Conservation (phyloP, 257 asterid genomes). For the Orobanche coerulescens region DNA sequence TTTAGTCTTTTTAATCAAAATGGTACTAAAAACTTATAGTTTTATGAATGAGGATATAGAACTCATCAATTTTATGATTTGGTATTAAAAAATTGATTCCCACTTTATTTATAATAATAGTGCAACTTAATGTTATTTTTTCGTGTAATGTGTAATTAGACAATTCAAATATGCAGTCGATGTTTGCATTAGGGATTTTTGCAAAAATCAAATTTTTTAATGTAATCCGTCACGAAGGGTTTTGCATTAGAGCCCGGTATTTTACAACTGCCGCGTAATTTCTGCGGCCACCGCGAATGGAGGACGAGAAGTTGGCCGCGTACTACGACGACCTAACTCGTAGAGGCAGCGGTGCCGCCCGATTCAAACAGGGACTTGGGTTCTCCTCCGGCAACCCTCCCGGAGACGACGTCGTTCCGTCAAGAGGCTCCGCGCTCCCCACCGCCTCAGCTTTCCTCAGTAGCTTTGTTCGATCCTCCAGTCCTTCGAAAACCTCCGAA, state of each 20-base stretch:
- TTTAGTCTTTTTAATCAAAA: too few relatives aligned
- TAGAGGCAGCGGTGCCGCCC: slow-evolving; percentile 87
- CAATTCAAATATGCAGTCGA: too few relatives aligned
- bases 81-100: too few relatives aligned
- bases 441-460: slow-evolving; percentile 52
- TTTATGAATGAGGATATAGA: too few relatives aligned
- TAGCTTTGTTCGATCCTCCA: slow-evolving; percentile 70
- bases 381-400: slow-evolving; percentile 42
- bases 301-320: slow-evolving; percentile 90
- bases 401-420: slow-evolving; percentile 35
- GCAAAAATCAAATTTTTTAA: too few relatives aligned
- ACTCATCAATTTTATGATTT: too few relatives aligned
- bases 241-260: background rate
- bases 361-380: slow-evolving; percentile 88
- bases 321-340: slow-evolving; percentile 84
- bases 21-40: too few relatives aligned
- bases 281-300: slow-evolving; percentile 40
- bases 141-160: too few relatives aligned
- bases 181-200: too few relatives aligned
- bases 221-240: too few relatives aligned
- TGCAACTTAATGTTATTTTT: too few relatives aligned
- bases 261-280: background rate
- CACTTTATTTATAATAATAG: too few relatives aligned
- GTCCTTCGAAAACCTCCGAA: slow-evolving; percentile 47
- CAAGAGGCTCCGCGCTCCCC: slow-evolving; percentile 64